Conservation (phyloP, 306 rosid genomes). For the Casuarina glauca region DNA sequence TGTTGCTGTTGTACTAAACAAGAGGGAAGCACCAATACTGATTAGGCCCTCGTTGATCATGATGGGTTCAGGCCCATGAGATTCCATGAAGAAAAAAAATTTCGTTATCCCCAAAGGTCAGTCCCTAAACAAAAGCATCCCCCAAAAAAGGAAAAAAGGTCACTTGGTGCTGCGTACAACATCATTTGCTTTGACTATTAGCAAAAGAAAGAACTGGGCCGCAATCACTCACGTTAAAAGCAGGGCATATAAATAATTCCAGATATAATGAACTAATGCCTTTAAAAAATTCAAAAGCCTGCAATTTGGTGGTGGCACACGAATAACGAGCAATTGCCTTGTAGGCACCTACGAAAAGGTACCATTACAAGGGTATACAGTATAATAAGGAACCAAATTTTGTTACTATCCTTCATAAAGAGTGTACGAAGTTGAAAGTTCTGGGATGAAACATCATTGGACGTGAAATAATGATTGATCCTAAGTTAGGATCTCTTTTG, state of each 20-base stretch:
- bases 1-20: no score
- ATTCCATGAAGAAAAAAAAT: no score
- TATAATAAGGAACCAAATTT: no score
- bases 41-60: no score
- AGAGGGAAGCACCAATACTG: no score
- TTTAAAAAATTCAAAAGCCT: not conserved
- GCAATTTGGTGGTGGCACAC: not conserved
- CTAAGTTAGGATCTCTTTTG: not conserved
- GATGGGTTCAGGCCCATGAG: no score
- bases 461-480: constrained; percentile 10
- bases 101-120: no score
- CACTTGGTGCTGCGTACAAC: not conserved
- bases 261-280: no score
- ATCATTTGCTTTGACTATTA: not conserved
- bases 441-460: not conserved
- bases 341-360: not conserved
- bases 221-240: not conserved
- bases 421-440: no score
- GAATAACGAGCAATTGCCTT: not conserved
- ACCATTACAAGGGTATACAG: no score
- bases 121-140: not conserved
- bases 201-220: not conserved
- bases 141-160: not conserved
- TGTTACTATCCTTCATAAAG: no score
- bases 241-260: not conserved